Base-by-base conservation (phyloP, 2,329 filamentous ascomycete genomes). In the Huntiella omanensis region DNA sequence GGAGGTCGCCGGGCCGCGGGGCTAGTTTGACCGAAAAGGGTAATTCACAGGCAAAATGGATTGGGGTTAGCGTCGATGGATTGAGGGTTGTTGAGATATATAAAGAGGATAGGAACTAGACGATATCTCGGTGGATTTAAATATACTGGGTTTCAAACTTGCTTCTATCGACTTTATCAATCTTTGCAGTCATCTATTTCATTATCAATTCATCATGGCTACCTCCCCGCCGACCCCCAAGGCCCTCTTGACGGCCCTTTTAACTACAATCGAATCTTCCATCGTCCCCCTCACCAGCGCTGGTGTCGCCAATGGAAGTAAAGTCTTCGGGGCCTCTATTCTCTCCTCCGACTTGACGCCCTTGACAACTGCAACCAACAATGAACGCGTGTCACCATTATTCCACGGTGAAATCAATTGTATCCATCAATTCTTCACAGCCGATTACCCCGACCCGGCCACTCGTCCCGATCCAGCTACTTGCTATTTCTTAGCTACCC, bases 321-420 rank as follows among this genome's bases (percentile, higher is more conserved):
- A 75, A 52, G 58, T 75, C 33, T 75, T 75, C 52, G 71, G 71
- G 11, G 71, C 71, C 3, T 69, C 71, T 7, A 68, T 75, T 49
- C 60, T 75, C 3, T 59, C 62, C 5, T 41, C 56, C 2, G 55
- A 54, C 12, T 63, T 74, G 4, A 39, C 52, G 0, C 60, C 66
- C 2, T 56, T 69, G 11, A 70, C 67, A 0, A 64, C 70, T 4
- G 63, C 70, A 7, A 74, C 69, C 40, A 75, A 75, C 60, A 67
- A 74, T 56, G 71, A 75, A 55, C 62, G 62, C 8, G 56, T 55
- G 1, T 74, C 71, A 4, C 71, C 71, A 2, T 62, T 75, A 3
- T 62, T 75, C 6, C 71, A 75, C 55, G 71, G 71, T 50, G 71
- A 75, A 52, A 72, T 75, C 56, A 71, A 73, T 56, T 75, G 71